Percentiles rank a stretch among this genome's conserved stretches.
Conservation (phyloP, 208 protist genomes). For the Leishmania amazonensis region DNA sequence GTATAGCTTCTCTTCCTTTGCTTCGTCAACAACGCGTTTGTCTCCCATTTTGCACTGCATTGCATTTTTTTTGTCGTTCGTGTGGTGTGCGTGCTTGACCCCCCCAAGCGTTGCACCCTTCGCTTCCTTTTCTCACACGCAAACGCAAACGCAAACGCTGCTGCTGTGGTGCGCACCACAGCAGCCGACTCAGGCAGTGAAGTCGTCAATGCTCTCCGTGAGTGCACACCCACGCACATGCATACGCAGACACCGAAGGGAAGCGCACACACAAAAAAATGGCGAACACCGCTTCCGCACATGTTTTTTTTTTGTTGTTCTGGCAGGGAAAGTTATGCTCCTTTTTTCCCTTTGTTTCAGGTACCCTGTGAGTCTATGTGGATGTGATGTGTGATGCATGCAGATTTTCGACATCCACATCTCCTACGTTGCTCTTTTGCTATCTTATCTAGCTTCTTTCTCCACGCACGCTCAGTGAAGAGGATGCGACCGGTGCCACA, state of each 20-base stretch:
- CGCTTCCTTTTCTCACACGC: neutral
- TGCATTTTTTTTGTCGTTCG: neutral
- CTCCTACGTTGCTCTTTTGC: neutral
- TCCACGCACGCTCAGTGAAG: neutral
- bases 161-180: neutral
- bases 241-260: neutral
- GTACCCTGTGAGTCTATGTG: neutral
- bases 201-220: neutral
- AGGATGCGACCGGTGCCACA: neutral
- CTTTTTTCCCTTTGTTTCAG: neutral
- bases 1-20: neutral
- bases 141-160: neutral
- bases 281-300: neutral
- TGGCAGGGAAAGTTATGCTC: neutral
- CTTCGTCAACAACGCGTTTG: neutral
- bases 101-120: neutral
- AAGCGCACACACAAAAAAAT: neutral
- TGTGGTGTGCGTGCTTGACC: neutral
- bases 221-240: neutral
- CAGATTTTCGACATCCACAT: neutral
- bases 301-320: neutral
- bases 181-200: neutral
- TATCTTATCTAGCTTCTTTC: neutral
- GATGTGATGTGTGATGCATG: neutral
- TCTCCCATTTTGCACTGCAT: neutral